A percentile compares a stretch with the other conserved stretches of the same genome.
Conservation (phyloP, 306 rosid genomes). For the Betula pendula region DNA sequence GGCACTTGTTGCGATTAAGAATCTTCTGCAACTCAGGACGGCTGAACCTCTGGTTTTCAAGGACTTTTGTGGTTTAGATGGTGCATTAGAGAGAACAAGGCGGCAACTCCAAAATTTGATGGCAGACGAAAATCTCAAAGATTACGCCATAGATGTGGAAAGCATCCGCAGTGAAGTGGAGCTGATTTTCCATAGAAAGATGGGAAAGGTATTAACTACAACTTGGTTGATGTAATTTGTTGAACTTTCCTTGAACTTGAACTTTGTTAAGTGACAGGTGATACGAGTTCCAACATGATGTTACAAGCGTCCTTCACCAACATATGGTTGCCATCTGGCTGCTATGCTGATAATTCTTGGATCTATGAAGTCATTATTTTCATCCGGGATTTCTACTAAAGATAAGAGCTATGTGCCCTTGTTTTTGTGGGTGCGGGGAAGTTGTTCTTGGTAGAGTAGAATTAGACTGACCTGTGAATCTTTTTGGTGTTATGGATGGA, state of each 20-base stretch:
- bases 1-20: slow-evolving; percentile 72
- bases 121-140: slow-evolving; percentile 56
- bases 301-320: neutral
- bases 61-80: slow-evolving; percentile 65
- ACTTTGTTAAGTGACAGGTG: slow-evolving; percentile 9
- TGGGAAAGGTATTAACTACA: slow-evolving; percentile 43
- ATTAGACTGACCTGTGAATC: neutral
- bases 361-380: too few relatives aligned
- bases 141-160: slow-evolving; percentile 72
- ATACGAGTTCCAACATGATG: slow-evolving; percentile 11
- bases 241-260: slow-evolving; percentile 1
- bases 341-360: neutral
- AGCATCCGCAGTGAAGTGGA: slow-evolving; percentile 71
- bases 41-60: slow-evolving; percentile 58
- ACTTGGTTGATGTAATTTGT: neutral
- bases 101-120: slow-evolving; percentile 51
- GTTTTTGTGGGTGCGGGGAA: neutral
- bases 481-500: neutral
- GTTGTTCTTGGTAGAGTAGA: neutral
- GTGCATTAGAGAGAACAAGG: slow-evolving; percentile 70
- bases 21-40: slow-evolving; percentile 65
- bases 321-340: neutral
- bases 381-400: too few relatives aligned
- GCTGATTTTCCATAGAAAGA: slow-evolving; percentile 46
- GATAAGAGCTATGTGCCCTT: neutral